Conservation (phyloP, 179 eudicot species). For the Beta lomatogona region DNA sequence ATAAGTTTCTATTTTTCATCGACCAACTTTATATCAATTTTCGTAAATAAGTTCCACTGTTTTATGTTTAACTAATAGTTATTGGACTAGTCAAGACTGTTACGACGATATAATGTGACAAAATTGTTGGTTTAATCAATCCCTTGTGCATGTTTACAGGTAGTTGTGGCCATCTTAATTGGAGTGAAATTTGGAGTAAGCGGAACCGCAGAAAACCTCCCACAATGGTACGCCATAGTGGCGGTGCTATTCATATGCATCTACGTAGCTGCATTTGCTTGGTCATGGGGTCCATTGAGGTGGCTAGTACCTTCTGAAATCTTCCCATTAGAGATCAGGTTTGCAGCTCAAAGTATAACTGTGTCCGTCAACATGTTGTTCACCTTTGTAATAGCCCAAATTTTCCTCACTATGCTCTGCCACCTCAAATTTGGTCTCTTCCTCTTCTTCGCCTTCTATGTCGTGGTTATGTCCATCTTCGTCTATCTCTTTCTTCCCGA, state of each 20-base stretch:
- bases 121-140: not conserved
- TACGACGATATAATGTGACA: not conserved
- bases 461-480: slow-evolving; percentile 36
- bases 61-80: not conserved
- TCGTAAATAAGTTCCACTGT: no score
- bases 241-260: slow-evolving; percentile 54
- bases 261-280: slow-evolving; percentile 43
- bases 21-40: no score
- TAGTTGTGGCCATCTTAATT: slow-evolving; percentile 37
- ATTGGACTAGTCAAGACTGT: not conserved
- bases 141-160: slow-evolving; percentile 18
- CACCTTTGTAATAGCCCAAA: slow-evolving; percentile 44
- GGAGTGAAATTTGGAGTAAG: slow-evolving; percentile 49
- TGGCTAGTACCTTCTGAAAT: slow-evolving; percentile 51
- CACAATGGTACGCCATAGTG: slow-evolving; percentile 46
- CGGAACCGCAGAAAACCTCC: slow-evolving; percentile 37
- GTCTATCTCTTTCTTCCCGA: slow-evolving; percentile 42
- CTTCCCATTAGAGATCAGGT: slow-evolving; percentile 48
- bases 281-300: slow-evolving; percentile 56
- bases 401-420: slow-evolving; percentile 42
- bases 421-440: slow-evolving; percentile 50
- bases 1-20: no score
- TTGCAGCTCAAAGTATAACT: slow-evolving; percentile 42
- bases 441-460: slow-evolving; percentile 44
- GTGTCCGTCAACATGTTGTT: slow-evolving; percentile 51